These are phyloP conservation scores for Truncatella angustata DNA, from an alignment of 2,329 filamentous ascomycete species.

Conservation along the genomic window DNA sequence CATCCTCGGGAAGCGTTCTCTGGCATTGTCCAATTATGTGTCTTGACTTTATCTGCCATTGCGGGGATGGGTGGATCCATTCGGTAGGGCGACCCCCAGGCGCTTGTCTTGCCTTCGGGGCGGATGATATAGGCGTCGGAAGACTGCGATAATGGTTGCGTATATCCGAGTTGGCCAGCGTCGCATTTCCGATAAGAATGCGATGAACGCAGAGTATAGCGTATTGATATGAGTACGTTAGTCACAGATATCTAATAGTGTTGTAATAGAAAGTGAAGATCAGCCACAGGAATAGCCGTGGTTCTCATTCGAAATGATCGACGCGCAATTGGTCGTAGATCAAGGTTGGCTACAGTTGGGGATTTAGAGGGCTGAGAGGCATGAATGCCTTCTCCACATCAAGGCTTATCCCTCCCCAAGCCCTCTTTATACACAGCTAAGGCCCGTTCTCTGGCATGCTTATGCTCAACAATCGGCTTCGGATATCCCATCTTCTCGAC, in stretches of 20 bases:
- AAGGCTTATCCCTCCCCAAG: conserved; percentile 44
- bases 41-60: background rate
- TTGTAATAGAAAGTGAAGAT: no score
- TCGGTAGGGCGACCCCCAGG: background rate
- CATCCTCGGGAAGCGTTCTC: background rate
- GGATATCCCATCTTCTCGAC: conserved; percentile 73
- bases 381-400: no score
- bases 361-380: no score
- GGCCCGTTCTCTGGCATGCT: conserved; percentile 63
- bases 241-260: no score
- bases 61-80: conserved; percentile 2
- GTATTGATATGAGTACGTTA: background rate
- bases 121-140: background rate
- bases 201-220: background rate
- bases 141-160: background rate
- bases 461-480: conserved; percentile 72
- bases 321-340: no score
- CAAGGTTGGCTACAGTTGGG: no score
- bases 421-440: conserved; percentile 69
- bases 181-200: background rate
- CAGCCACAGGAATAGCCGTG: no score
- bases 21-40: background rate
- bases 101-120: background rate
- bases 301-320: no score
- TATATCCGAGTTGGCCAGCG: background rate